Evolutionary conservation across 2,329 filamentous ascomycete genomes (phyloP), one percentile per base, ranked within the genome.

Genomic region (Fusarium sp.): DNA sequence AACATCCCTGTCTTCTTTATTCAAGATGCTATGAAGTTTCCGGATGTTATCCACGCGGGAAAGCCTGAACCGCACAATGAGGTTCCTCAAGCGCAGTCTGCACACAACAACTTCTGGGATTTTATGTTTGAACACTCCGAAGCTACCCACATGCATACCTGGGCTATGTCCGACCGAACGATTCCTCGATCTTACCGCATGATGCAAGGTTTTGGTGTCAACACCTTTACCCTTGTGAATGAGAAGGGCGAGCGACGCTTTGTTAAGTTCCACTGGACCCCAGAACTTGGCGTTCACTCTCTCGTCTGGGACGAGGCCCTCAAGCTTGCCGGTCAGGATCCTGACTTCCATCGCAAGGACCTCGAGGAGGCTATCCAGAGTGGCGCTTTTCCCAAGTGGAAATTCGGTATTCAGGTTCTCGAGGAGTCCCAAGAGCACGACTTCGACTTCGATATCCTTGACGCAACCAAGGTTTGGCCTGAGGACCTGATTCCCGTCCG

Each of bases 141-240:
- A 77, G 86, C 90, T 0, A 93, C 91, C 0, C 91, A 94, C 77
- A 93, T 93, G 90, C 91, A 88, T 71, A 88, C 92, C 84, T 94
- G 92, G 91, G 82, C 89, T 30, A 92, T 93, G 89, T 91, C 88
- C 11, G 92, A 94, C 76, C 86, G 91, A 28, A 84, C 85, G 0
- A 93, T 93, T 58, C 92, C 92, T 2, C 86, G 91, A 4, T 93
- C 90, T 0, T 94, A 85, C 79, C 89, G 92, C 25, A 94, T 94
- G 91, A 94, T 95, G 90, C 91, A 95, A 71, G 92, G 92, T 0
- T 95, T 94, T 60, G 92, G 92, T 56, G 92, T 95, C 71, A 94
- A 95, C 79, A 94, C 93, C 0, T 95, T 84, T 73, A 91, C 87
- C 0, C 84, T 94, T 4, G 83, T 84, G 65, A 93, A 93, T 64